Base-by-base conservation (phyloP, 2,329 filamentous ascomycete species). In the Ophiostoma piceae region DNA sequence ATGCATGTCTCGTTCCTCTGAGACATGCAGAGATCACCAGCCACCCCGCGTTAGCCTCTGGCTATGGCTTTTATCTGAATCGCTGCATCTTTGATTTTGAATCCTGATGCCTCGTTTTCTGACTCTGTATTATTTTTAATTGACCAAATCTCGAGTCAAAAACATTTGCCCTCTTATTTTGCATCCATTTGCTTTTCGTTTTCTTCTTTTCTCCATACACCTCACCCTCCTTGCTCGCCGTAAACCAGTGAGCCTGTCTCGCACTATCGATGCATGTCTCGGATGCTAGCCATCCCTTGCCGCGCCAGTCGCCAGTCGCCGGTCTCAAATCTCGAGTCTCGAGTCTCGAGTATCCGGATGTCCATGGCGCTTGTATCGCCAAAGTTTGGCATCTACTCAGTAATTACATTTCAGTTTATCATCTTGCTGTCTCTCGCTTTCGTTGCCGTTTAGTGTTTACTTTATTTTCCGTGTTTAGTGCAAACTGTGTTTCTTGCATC, bases 11-110 rank as follows among this genome's bases (percentile, higher is more conserved):
- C 32, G 57, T 7, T 62, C 9, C 9, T 4, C 57, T 62, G 57
- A 62, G 57, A 62, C 14, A 62, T 62, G 26, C 57, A 62, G 57
- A 16, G 57, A 62, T 35, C 57, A 62, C 57, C 57, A 62, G 26
- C 57, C 57, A 62, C 57, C 57, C 57, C 57, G 57, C 57, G 57
- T 62, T 47, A 47, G 43, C 43, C 4, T 14, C n/a, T 37, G 16
- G 29, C 43, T 32, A 37, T 26, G 12, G 19, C 37, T n/a, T 26
- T 37, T 22, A 4, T 14, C 43, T 37, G 35, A 35, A 35, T 35
- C 35, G 2, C 35, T 35, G 35, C 1, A 35, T 35, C 35, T 8
- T 35, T 35, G 8, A 35, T 35, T 35, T 35, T 35, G 35, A 35
- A 35, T 35, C 35, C 8, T 35, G 35, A 2, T 35, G 19, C 39